phyloP scores from a whole-genome alignment of 208 protist genomes.

The Cochliopodium minus region DNA sequence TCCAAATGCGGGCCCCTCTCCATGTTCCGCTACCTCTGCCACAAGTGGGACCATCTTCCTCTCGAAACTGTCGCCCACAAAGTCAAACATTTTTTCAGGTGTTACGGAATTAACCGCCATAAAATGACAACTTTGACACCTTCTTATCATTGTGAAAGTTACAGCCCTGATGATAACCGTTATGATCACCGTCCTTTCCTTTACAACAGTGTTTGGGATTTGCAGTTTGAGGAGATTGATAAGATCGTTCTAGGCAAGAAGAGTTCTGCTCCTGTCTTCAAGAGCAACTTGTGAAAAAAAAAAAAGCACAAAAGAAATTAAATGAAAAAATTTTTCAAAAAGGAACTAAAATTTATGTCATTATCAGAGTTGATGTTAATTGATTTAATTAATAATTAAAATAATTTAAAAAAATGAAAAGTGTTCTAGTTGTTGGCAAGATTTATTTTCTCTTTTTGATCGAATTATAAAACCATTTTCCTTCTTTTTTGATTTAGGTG shows the following conservation, averaged over 20 bases:
- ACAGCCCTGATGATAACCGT: constrained; percentile 54
- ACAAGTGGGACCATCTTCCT: constrained; percentile 20
- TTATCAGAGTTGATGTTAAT: too few species aligned
- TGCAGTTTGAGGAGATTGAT: constrained; percentile 10
- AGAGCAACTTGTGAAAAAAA: too few species aligned
- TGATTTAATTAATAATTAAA: too few species aligned
- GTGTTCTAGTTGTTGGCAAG: too few species aligned
- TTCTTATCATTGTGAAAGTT: constrained; percentile 48
- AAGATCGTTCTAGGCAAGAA: not conserved
- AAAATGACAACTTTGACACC: constrained; percentile 57
- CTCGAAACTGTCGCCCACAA: constrained; percentile 31
- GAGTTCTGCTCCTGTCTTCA: too few species aligned
- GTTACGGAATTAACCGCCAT: constrained; percentile 53
- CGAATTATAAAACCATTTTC: too few species aligned
- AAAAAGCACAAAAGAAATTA: too few species aligned
- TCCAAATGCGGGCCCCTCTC: constrained; percentile 32
- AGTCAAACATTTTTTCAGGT: constrained; percentile 54
- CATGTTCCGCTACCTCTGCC: constrained; percentile 35
- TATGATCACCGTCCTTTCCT: constrained; percentile 35
- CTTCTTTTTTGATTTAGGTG: too few species aligned
- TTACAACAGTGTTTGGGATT: constrained; percentile 12
- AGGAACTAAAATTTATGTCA: too few species aligned
- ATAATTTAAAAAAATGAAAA: too few species aligned
- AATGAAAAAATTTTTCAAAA: too few species aligned
- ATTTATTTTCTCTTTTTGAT: too few species aligned